Base-by-base conservation (phyloP, 169 alveolate species). In the Sarcocystis neurona region DNA sequence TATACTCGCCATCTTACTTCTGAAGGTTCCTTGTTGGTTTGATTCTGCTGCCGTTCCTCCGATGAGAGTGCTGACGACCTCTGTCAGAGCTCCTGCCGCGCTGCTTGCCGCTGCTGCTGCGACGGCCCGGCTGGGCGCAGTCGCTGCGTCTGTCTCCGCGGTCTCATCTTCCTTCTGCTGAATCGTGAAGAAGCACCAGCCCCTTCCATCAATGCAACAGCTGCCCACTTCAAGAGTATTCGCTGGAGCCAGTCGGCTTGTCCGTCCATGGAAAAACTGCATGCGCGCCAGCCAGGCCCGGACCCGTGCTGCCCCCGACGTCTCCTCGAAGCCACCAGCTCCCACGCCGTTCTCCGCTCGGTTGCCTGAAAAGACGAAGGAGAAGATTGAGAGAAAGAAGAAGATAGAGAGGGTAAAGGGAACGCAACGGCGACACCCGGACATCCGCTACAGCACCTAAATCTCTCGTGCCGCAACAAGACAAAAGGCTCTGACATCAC, bases 191-290 rank as follows among this genome's bases (percentile, higher is more conserved):
- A 87, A 87, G 74, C 91, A 87, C 56, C 82, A 84, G 74, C 91
- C 91, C 46, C 82, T 72, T 12, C 91, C 91, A 60, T 87, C 91
- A 8, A 87, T 75, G 60, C 91, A 87, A 30, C 91, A 87, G 41
- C 58, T 77, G 47, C 50, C 82, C n/a, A 87, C 91, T 60, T 87
- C 91, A 0, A 72, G 53, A 32, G 53, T 27, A 56, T 10, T 27
- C 3, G 50, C 27, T 34, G 82, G 82, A 18, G 10, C 53, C 12
- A 56, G 56, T 2, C 82, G 56, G 30, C 12, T 53, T 23, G 12
- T 53, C 66, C 12, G 66, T 53, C 66, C 66, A 12, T 53, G 30
- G 30, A 12, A 53, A 53, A 53, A 12, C 66, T 53, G 66, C 66
- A 15, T 53, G 66, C 66, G 30, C 23, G 12, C 23, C 30, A 53